phyloP scores from a whole-genome alignment of 192 early-diverging fungal species.

The Podila verticillata region DNA sequence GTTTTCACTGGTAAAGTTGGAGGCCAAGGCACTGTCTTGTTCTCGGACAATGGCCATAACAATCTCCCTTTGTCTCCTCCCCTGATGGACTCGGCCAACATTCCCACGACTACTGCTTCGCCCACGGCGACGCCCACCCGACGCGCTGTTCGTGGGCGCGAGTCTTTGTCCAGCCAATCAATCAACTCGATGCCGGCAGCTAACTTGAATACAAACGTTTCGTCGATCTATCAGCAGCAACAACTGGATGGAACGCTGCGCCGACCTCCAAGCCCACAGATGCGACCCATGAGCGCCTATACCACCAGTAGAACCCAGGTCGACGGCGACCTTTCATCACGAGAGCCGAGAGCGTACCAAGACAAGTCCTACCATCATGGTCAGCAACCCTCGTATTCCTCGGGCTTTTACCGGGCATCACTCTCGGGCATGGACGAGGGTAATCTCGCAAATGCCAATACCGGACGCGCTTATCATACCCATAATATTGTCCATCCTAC shows the following conservation, averaged over 20 bases:
- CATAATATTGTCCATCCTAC: too few species aligned
- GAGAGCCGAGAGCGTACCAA: background rate
- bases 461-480: too few species aligned
- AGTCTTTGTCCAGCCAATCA: background rate
- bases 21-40: too few species aligned
- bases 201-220: background rate
- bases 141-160: conserved; percentile 34
- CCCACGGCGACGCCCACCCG: background rate
- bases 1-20: too few species aligned
- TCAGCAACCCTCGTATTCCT: too few species aligned
- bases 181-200: conserved; percentile 42
- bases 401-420: too few species aligned
- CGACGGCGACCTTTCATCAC: background rate
- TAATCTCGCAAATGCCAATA: background rate
- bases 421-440: background rate
- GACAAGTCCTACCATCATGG: too few species aligned
- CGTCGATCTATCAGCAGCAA: background rate
- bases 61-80: background rate
- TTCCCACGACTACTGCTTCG: background rate
- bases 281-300: conserved; percentile 20
- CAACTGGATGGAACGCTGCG: background rate
- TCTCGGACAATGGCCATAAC: too few species aligned
- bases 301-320: background rate
- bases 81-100: conserved; percentile 1
- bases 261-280: background rate